Base-by-base conservation (phyloP, 371 early-diverging fungal species). In the Rhizopus arrhizus region DNA sequence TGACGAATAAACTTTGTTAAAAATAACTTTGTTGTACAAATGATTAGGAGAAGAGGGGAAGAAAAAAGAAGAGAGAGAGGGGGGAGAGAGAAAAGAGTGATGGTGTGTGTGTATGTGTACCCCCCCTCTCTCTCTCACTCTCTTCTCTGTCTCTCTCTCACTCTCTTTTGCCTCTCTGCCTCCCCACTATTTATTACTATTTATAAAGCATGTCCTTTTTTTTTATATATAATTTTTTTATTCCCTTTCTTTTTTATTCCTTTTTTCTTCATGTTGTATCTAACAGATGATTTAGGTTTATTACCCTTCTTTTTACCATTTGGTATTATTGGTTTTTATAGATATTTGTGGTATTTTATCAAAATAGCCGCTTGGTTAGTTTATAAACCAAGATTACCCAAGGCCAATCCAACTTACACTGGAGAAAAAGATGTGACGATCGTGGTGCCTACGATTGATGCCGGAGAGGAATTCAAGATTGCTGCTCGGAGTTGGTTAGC, bases 371-470 rank as follows among this genome's bases (percentile, higher is more conserved):
- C 83, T 33, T 85, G 77, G 76, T 59, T 78, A 42, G 75, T 82
- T 2, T 85, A 85, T 54, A 70, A 74, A 9, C 85, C 85, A 1
- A 80, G 77, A 55, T 60, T 62, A 53, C 85, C 85, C 40, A 69
- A 72, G 36, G 66, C 60, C 11, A 75, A 81, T 43, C 85, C 85
- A 4, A 75, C 80, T 16, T 85, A 85, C 61, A 63, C 64, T 3
- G 48, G 82, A 12, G 75, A 82, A 52, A 68, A 71, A 65, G 89
- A 90, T 64, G 90, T 89, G 11, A 90, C 89, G 47, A 87, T 90
- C 62, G 72, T 89, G 47, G 89, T 90, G 8, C 88, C 89, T 1
- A 90, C 90, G 35, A 90, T 90, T 61, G 90, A 90, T 69, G 88
- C 89, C 6, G 89, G 90, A 58, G 88, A 85, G 54, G 89, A 89